phyloP scores from a whole-genome alignment of 257 asterid species.

The Cinchona pubescens region DNA sequence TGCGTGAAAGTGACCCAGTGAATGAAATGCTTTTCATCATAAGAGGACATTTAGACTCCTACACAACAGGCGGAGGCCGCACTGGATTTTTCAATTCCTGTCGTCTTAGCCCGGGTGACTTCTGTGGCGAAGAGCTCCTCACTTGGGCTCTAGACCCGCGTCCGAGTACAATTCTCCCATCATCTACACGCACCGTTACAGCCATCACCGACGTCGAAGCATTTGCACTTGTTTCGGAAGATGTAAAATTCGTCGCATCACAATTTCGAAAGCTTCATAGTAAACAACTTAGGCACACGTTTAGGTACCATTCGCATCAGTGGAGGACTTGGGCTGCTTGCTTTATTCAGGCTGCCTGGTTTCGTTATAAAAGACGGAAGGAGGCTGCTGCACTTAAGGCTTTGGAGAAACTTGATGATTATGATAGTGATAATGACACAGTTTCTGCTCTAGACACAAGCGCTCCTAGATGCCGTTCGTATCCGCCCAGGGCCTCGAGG shows the following conservation, averaged over 20 bases:
- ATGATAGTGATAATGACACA: not conserved
- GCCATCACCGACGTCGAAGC: conserved; percentile 66
- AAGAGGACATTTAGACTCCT: conserved; percentile 61
- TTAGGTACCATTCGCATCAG: conserved; percentile 62
- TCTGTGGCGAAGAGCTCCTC: too few relatives aligned
- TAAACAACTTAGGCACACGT: conserved; percentile 65
- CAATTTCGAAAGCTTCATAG: conserved; percentile 62
- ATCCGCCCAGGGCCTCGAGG: conserved; percentile 39
- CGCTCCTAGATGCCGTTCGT: conserved; percentile 30
- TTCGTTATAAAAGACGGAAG: conserved; percentile 42
- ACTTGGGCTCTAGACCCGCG: too few relatives aligned
- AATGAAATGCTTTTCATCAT: conserved; percentile 67
- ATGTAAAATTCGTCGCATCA: conserved; percentile 56
- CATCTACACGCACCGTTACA: conserved; percentile 60
- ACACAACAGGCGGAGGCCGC: conserved; percentile 67
- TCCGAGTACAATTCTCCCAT: conserved; percentile 56
- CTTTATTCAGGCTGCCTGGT: conserved; percentile 69
- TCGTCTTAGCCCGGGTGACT: too few relatives aligned
- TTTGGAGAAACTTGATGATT: conserved; percentile 15
- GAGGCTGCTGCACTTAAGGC: conserved; percentile 36
- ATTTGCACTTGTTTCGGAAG: conserved; percentile 52
- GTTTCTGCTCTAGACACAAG: not conserved
- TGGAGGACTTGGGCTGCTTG: conserved; percentile 87
- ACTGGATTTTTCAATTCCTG: conserved; percentile 58
- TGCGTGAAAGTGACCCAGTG: conserved; percentile 71